Base-by-base conservation (phyloP, 2,329 filamentous ascomycete genomes). In the Talaromyces sp. region DNA sequence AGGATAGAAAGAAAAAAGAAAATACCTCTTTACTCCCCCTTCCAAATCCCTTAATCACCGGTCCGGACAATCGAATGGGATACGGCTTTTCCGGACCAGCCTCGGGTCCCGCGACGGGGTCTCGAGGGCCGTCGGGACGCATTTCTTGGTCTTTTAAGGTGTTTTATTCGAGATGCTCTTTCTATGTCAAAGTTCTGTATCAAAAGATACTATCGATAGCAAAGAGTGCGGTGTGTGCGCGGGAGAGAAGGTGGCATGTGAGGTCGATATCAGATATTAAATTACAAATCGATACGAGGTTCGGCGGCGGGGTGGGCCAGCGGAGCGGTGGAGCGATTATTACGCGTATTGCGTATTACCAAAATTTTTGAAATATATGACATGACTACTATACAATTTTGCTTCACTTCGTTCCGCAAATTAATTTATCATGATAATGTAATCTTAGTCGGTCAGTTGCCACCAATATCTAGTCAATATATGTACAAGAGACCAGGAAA, bases 11-110 rank as follows among this genome's bases (percentile, higher is more conserved):
- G 23, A 30, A 73, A 36, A 27, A 9, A 23, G 73, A 34, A 47
- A 18, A 47, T 47, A 93, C 91, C 79, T 97, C 93, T 81, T 92
- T 96, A 70, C 91, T 96, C 16, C 95, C 95, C 63, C 95, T 86
- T 50, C 95, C 94, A 75, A 98, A 98, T 36, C 95, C 95, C 70
- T 91, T 89, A 70, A 97, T 92, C 28, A 99, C 92, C 60, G 89
- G 86, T 28, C 95, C 95, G 64, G 90, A 88, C 78, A 98, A 88
- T 68, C 84, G 86, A 68, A 96, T 83, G 0, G 95, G 95, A 75
- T 88, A 98, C 0, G 95, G 95, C 5, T 85, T 57, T 69, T 87
- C 82, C 12, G 94, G 94, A 3, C 92, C 92, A 44, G 80, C 76
- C 51, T 90, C 86, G 8, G 88, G 82, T 61, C 94, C 94, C 63